These are phyloP conservation scores for Angomonas deanei DNA, from an alignment of 208 protist genomes.

Conservation along the genomic window DNA sequence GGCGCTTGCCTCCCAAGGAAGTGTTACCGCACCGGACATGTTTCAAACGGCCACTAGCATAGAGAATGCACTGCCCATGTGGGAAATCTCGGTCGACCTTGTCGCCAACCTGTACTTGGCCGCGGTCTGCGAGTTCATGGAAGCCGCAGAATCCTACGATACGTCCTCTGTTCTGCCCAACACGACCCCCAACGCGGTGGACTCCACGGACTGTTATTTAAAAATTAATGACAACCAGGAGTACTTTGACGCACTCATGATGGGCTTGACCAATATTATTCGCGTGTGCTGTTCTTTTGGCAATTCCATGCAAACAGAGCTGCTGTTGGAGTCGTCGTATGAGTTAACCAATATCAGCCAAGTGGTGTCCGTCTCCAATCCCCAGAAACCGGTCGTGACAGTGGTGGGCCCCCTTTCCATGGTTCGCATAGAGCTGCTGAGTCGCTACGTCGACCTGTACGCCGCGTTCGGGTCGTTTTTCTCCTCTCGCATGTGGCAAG, in stretches of 20 bases:
- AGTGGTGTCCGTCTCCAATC: conserved; percentile 25
- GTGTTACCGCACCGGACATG: conserved; percentile 19
- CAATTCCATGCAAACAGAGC: conserved; percentile 53
- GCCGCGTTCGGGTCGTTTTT: conserved; percentile 54
- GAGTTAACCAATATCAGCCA: conserved; percentile 52
- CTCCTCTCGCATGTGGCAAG: conserved; percentile 52
- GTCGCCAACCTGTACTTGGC: conserved; percentile 29
- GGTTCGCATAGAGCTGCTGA: conserved; percentile 57
- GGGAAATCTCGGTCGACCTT: conserved; percentile 65
- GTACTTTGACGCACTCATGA: conserved; percentile 46
- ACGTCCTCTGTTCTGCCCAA: conserved; percentile 7
- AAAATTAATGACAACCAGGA: conserved; percentile 29
- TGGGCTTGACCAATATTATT: conserved; percentile 55
- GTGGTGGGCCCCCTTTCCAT: conserved; percentile 34
- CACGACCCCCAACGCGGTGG: background rate
- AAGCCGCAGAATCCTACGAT: conserved; percentile 39
- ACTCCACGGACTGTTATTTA: conserved; percentile 22
- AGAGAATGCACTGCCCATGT: conserved; percentile 86
- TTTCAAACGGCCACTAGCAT: conserved; percentile 69
- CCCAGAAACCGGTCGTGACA: conserved; percentile 18
- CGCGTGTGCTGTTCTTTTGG: conserved; percentile 75
- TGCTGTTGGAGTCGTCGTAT: conserved; percentile 59
- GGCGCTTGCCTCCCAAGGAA: conserved; percentile 26
- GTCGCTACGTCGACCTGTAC: conserved; percentile 61
- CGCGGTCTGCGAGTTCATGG: conserved; percentile 31